Conservation (phyloP, 2,329 filamentous ascomycete genomes). For the Arachnomyces sp. region DNA sequence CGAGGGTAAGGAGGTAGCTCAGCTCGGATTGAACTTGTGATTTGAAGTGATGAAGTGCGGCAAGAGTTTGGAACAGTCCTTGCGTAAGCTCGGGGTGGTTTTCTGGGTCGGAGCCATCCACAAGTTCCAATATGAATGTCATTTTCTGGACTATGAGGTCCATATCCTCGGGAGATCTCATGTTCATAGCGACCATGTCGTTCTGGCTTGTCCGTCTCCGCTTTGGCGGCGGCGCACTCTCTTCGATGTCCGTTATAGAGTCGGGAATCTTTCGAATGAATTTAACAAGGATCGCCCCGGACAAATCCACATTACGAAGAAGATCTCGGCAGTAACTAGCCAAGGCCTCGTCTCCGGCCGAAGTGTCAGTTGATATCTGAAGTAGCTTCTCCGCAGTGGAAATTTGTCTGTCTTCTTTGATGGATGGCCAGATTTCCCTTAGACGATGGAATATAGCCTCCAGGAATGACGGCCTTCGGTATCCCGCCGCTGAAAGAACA, state of each 20-base stretch:
- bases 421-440: constrained; percentile 57
- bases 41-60: constrained; percentile 77
- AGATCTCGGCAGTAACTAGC: constrained; percentile 49
- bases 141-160: constrained; percentile 62
- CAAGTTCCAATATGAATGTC: constrained; percentile 79
- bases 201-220: constrained; percentile 68
- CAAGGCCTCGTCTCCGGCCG: constrained; percentile 19
- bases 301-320: constrained; percentile 63
- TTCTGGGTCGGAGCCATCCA: constrained; percentile 70
- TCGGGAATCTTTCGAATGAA: constrained; percentile 69
- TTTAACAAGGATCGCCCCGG: constrained; percentile 60
- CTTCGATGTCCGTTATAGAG: constrained; percentile 59
- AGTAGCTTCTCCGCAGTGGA: constrained; percentile 31
- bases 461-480: constrained; percentile 49
- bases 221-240: constrained; percentile 66
- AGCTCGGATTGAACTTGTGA: constrained; percentile 74
- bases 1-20: constrained; percentile 79
- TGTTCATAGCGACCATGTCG: constrained; percentile 54
- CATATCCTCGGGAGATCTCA: constrained; percentile 57
- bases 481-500: constrained; percentile 36
- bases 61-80: constrained; percentile 74
- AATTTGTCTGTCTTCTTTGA: constrained; percentile 30
- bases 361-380: constrained; percentile 30
- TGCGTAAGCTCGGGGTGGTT: constrained; percentile 67
- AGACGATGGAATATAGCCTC: constrained; percentile 61